Evolutionary conservation across 257 asterid genomes (phyloP), one percentile per base, ranked within the genome.

Genomic region (Coffea canephora): DNA sequence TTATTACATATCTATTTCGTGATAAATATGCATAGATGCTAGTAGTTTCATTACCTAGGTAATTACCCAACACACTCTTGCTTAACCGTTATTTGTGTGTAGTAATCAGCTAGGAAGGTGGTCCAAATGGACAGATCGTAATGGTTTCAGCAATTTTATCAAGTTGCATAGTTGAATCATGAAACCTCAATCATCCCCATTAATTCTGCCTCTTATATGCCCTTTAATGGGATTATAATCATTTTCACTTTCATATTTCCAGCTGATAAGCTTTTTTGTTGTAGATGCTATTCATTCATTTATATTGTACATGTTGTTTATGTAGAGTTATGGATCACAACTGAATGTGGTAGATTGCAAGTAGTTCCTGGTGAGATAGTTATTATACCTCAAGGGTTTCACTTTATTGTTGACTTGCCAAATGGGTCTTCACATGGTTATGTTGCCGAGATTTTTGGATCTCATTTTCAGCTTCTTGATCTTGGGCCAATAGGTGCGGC

Each of bases 391-490:
- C 98, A 92, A 86, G 99, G 99, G 69, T 89, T 91, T 62, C 91
- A 97, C 61, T 96, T 94, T 83, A 84, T 84, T 78, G 83, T 96
- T 81, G 93, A 94, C 86, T 90, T 94, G 73, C 99, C 96, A 13
- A 97, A 95, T 76, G 98, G 97, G 74, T 91, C 96, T 59, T 92
- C 98, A 43, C 94, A 95, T 82, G 98, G 98, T 75, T 95, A 96
- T 73, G 86, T 92, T 65, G 94, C 98, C 80, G 99, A 96, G 86
- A 91, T 89, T 82, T 96, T 93, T 68, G 99, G 99, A 84, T 82
- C 95, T 59, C 99, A 96, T 92, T 91, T 93, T 83, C 97, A 96
- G 75, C 97, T 96, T 85, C 99, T 98, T 54, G 99, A 96, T 78
- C 97, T 96, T 81, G 99, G 99, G 75, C 97, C 97, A 76, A 94